Evolutionary conservation across 2,329 filamentous ascomycete species (phyloP), one percentile per base, ranked within the genome.

Genomic region (Calonectria montana): DNA sequence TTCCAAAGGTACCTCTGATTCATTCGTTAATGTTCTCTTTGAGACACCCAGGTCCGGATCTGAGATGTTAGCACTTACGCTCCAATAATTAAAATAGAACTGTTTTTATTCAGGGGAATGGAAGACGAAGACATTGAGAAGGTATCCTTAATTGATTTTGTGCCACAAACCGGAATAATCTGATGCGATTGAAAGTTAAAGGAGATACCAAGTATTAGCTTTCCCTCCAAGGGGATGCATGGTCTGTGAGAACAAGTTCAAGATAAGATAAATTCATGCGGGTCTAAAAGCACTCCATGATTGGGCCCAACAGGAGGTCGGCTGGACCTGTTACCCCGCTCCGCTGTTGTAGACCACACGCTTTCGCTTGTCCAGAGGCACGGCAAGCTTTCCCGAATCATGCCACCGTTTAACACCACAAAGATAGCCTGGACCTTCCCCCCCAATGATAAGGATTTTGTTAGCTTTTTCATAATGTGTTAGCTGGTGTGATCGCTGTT

Each of bases 51-150:
- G n/a, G 2, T 29, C 9, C 23, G 37, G 21, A 23, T 50, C 9
- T 10, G 12, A 18, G 16, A 37, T 15, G 59, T 27, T 27, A 15
- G 9, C 5, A 65, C 70, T 47, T 13, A 72, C 70, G 70, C 65
- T 5, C 70, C 70, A 29, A 72, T 72, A 41, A 72, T 69, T 27
- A 72, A 67, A 45, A 72, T 72, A 18, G 41, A 39, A 4, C 61
- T 69, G 4, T 72, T 59, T 21, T 65, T 72, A 15, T 5, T 61
- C 8, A 69, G n/a, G 4, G 37, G n/a, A 21, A 57, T 6, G 6
- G 37, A 5, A 7, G 13, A 13, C 1, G 29, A 23, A 35, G 16
- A 37, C 7, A 39, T 47, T 21, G 23, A 21, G 35, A 37, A 13
- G 43, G 8, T 25, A 1, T 37, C 15, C 16, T 25, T 16, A 27